Evolutionary conservation across 139 green algal species (phyloP).

Genomic region (Dunaliella primolecta): DNA sequence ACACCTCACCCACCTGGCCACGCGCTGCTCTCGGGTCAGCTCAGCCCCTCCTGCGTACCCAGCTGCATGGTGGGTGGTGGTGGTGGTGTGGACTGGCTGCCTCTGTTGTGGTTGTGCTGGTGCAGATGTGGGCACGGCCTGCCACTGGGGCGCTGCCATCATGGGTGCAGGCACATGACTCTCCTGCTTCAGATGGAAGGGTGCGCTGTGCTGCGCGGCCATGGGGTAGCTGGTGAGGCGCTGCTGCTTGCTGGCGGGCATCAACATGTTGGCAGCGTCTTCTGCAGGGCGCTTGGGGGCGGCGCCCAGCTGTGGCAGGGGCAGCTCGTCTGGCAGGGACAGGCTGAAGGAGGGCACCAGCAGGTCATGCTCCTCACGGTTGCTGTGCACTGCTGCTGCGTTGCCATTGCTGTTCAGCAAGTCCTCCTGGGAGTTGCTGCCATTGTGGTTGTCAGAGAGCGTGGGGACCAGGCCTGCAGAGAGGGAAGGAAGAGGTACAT

Average conservation of each 20-base stretch:
- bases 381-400: too few relatives aligned
- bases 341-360: conserved; percentile 12
- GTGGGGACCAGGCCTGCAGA: conserved; percentile 32
- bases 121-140: not conserved
- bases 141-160: not conserved
- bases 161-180: not conserved
- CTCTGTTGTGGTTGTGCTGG: not conserved
- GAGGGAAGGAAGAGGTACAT: not conserved
- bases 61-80: not conserved
- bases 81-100: not conserved
- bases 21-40: conserved; percentile 50
- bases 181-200: not conserved
- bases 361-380: not conserved
- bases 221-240: not conserved
- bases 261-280: not conserved
- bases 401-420: too few relatives aligned
- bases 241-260: conserved; percentile 2
- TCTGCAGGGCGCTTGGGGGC: conserved; percentile 4
- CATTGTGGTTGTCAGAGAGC: conserved; percentile 5
- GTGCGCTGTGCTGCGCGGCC: not conserved
- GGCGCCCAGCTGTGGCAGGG: not conserved
- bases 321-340: not conserved
- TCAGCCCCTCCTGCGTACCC: conserved; percentile 13
- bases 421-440: not conserved
- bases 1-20: conserved; percentile 18